Percentiles rank a stretch among this genome's conserved stretches.
These are phyloP conservation scores for Dactylorhiza incarnata DNA, from an alignment of 106 monocot genomes.

Conservation along the genomic window DNA sequence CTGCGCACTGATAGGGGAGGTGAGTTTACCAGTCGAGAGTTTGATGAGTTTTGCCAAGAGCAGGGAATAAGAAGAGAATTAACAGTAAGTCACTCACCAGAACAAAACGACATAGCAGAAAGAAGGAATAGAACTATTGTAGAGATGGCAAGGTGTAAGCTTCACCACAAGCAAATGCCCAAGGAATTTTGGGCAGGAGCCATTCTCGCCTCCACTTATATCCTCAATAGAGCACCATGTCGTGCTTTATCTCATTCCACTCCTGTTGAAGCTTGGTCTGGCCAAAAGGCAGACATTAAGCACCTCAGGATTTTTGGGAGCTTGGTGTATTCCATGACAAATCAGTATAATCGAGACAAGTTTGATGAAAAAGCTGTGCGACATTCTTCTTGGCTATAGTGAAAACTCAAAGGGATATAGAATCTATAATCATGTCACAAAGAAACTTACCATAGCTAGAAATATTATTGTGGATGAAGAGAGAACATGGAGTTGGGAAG, in stretches of 20 bases:
- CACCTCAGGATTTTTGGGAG: slow-evolving; percentile 11
- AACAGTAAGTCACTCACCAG: not conserved
- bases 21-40: not conserved
- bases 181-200: slow-evolving; percentile 1
- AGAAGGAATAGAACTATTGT: not conserved
- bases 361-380: not conserved
- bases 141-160: not conserved
- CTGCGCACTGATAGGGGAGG: not conserved
- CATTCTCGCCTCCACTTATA: not conserved
- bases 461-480: slow-evolving; percentile 9
- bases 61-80: not conserved
- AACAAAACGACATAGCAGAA: slow-evolving; percentile 13
- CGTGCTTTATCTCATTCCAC: not conserved
- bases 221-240: not conserved
- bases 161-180: not conserved
- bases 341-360: not conserved
- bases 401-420: slow-evolving; percentile 1
- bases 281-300: not conserved
- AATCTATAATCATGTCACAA: not conserved
- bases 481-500: not conserved
- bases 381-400: not conserved
- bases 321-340: not conserved
- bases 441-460: not conserved
- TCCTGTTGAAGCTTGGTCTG: not conserved
- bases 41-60: not conserved